Conservation (phyloP, 2,329 filamentous ascomycete genomes). For the Neofusicoccum parvum region DNA sequence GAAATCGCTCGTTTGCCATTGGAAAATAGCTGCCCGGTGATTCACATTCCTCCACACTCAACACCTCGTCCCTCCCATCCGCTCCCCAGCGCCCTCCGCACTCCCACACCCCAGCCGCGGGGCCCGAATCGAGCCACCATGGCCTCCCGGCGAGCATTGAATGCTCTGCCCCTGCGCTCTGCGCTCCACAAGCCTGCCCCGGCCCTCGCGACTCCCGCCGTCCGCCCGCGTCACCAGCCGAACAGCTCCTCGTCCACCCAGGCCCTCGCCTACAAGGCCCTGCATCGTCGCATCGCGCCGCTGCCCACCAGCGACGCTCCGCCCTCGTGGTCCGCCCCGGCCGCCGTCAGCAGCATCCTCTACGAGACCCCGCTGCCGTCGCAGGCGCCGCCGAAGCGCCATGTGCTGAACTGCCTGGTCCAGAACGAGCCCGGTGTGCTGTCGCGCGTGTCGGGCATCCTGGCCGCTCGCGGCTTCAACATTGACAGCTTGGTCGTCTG, state of each 20-base stretch:
- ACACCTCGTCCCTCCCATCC: not conserved
- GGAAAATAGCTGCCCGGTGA: slow-evolving; percentile 17
- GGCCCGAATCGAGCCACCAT: slow-evolving; percentile 31
- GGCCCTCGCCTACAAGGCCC: slow-evolving; percentile 93
- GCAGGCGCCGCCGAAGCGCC: slow-evolving; percentile 81
- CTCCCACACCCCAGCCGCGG: not conserved
- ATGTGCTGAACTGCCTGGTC: slow-evolving; percentile 96
- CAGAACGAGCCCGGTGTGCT: slow-evolving; percentile 98
- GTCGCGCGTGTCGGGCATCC: slow-evolving; percentile 92
- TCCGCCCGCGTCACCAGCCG: slow-evolving; percentile 36
- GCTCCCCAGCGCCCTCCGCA: slow-evolving; percentile 6
- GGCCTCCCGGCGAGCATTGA: slow-evolving; percentile 46
- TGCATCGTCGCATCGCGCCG: slow-evolving; percentile 86
- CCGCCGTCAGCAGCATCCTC: slow-evolving; percentile 95
- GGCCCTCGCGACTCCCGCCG: slow-evolving; percentile 23
- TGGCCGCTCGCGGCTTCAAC: slow-evolving; percentile 96
- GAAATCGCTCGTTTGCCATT: slow-evolving; percentile 18
- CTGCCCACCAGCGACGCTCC: slow-evolving; percentile 76
- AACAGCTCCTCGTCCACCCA: slow-evolving; percentile 73
- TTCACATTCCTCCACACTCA: slow-evolving; percentile 17
- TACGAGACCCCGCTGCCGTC: slow-evolving; percentile 95
- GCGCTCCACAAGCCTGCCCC: slow-evolving; percentile 26
- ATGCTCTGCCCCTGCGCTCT: slow-evolving; percentile 39
- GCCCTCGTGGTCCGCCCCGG: slow-evolving; percentile 82
- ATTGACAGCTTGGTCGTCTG: slow-evolving; percentile 98